phyloP scores from a whole-genome alignment of 2,329 filamentous ascomycete species.

The Diaporthe batatas region DNA sequence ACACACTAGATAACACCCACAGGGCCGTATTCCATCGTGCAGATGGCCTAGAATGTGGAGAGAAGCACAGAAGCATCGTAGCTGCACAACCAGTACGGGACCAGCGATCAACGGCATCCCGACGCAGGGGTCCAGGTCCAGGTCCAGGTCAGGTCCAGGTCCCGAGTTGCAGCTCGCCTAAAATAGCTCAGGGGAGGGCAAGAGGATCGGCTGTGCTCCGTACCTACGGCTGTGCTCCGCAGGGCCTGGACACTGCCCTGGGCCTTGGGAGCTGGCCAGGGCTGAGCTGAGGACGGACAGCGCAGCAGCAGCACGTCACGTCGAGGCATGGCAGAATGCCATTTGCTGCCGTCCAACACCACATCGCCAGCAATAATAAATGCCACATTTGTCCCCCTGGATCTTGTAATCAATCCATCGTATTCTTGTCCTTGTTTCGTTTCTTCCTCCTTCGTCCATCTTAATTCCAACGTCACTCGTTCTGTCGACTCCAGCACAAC shows the following conservation, averaged over 20 bases:
- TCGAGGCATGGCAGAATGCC: neutral
- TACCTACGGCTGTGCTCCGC: neutral
- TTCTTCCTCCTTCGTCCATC: neutral
- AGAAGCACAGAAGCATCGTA: neutral
- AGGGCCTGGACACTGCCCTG: constrained; percentile 12
- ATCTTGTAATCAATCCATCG: neutral
- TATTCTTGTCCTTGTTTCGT: neutral
- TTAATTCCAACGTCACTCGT: constrained; percentile 12
- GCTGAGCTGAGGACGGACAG: constrained; percentile 27
- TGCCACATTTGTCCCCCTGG: constrained; percentile 21
- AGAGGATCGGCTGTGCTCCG: constrained; percentile 13
- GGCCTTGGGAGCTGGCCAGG: constrained; percentile 22
- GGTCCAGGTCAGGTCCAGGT: constrained; percentile 7
- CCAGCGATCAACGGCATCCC: constrained; percentile 14
- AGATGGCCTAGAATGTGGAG: neutral
- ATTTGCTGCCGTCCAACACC: constrained; percentile 12
- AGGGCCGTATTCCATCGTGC: constrained; percentile 2
- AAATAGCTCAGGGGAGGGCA: constrained; percentile 33
- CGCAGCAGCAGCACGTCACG: constrained; percentile 3
- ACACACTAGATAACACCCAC: constrained; percentile 18
- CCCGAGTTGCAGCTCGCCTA: constrained; percentile 17
- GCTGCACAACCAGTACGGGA: neutral
- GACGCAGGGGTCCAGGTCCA: constrained; percentile 21
- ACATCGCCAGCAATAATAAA: constrained; percentile 12
- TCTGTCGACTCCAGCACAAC: neutral